Percentiles rank a stretch among this genome's conserved stretches.
Evolutionary conservation across 116 monocot genomes (phyloP).

Genomic region (Zostera marina): DNA sequence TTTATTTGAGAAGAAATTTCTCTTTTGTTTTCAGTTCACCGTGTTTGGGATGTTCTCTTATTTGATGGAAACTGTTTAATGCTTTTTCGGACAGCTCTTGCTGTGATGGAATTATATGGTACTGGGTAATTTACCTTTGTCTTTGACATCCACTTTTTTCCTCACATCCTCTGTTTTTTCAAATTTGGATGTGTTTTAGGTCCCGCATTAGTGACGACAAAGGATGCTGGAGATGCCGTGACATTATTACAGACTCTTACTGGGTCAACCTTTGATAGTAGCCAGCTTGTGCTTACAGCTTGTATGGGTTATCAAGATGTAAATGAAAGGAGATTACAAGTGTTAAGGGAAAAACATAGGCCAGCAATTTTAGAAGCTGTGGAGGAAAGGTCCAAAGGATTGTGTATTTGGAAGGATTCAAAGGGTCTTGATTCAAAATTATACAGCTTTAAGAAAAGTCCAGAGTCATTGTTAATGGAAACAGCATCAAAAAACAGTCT

Average conservation of each 20-base stretch:
- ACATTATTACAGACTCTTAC: slow-evolving; percentile 78
- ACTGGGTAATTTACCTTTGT: slow-evolving; percentile 18
- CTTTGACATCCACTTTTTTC: not conserved
- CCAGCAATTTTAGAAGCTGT: slow-evolving; percentile 53
- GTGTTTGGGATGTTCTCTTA: slow-evolving; percentile 92
- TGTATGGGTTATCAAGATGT: slow-evolving; percentile 94
- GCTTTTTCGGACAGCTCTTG: slow-evolving; percentile 82
- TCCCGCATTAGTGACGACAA: slow-evolving; percentile 81
- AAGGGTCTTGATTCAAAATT: slow-evolving; percentile 68
- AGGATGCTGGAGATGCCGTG: slow-evolving; percentile 97
- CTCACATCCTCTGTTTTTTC: not conserved
- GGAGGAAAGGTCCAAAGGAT: slow-evolving; percentile 71
- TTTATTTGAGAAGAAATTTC: not conserved
- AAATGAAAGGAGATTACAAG: slow-evolving; percentile 46
- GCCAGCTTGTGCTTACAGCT: slow-evolving; percentile 94
- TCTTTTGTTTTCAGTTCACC: slow-evolving; percentile 50
- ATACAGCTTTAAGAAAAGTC: slow-evolving; percentile 71
- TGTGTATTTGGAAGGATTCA: slow-evolving; percentile 49
- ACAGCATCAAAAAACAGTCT: slow-evolving; percentile 20
- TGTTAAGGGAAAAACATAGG: slow-evolving; percentile 60
- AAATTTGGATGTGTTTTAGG: slow-evolving; percentile 23
- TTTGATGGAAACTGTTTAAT: slow-evolving; percentile 96
- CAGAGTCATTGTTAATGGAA: slow-evolving; percentile 21
- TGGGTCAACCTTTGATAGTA: slow-evolving; percentile 95
- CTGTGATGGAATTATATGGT: slow-evolving; percentile 96